Evolutionary conservation across 1,284 basidiomycete species (phyloP).

Genomic region (Anthracocystis walkeri): DNA sequence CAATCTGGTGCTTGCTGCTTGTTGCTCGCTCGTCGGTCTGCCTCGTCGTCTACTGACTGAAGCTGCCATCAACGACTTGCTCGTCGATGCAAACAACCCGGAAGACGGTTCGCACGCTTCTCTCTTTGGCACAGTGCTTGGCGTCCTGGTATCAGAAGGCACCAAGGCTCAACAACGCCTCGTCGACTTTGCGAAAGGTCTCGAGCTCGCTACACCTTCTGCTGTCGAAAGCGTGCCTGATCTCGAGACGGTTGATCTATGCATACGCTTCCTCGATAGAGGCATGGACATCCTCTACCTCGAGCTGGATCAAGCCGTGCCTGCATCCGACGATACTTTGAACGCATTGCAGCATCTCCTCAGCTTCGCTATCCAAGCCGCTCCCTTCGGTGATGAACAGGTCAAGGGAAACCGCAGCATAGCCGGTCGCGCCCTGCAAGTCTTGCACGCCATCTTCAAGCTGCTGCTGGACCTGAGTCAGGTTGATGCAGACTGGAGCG

Average conservation of each 20-base stretch:
- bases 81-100: constrained; percentile 10
- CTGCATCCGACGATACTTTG: constrained; percentile 20
- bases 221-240: constrained; percentile 32
- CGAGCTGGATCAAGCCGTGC: constrained; percentile 32
- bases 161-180: constrained; percentile 29
- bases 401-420: neutral
- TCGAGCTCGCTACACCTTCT: constrained; percentile 25
- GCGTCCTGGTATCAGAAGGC: constrained; percentile 24
- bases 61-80: constrained; percentile 13
- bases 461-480: constrained; percentile 45
- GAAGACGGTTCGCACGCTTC: constrained; percentile 13
- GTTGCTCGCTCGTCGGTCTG: constrained; percentile 35
- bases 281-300: constrained; percentile 48
- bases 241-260: constrained; percentile 43
- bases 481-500: constrained; percentile 47
- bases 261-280: constrained; percentile 44
- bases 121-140: constrained; percentile 19
- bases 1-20: constrained; percentile 38
- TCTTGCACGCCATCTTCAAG: constrained; percentile 45
- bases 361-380: constrained; percentile 31
- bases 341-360: constrained; percentile 24
- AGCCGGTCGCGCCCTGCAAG: constrained; percentile 24
- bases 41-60: constrained; percentile 38
- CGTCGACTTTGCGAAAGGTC: constrained; percentile 38
- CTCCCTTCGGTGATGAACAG: constrained; percentile 16